A percentile compares a stretch with the other conserved stretches of the same genome.
These are phyloP conservation scores for Boeremia lycopersici DNA, from an alignment of 2,329 filamentous ascomycete species.

Conservation along the genomic window DNA sequence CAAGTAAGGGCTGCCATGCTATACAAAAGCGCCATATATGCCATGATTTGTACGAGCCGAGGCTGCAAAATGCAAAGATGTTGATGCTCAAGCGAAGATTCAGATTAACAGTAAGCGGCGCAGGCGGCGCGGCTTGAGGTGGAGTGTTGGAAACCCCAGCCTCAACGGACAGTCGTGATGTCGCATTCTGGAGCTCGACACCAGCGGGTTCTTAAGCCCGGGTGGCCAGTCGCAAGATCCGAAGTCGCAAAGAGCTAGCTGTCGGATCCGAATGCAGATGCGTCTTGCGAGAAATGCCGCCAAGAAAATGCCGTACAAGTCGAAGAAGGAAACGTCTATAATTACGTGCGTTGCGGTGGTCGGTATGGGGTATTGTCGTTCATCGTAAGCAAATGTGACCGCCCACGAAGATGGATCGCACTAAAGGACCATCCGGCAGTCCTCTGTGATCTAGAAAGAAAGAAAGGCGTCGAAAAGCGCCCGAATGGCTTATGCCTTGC, in stretches of 20 bases:
- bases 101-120: neutral
- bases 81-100: constrained; percentile 14
- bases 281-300: constrained; percentile 25
- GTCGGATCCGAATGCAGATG: constrained; percentile 32
- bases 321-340: constrained; percentile 33
- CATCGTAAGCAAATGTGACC: constrained; percentile 37
- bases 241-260: constrained; percentile 25
- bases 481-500: constrained; percentile 40
- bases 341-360: constrained; percentile 37
- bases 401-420: constrained; percentile 24
- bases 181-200: neutral
- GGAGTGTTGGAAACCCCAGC: neutral
- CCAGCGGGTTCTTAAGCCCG: neutral
- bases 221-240: constrained; percentile 17
- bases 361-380: constrained; percentile 35
- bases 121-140: neutral
- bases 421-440: constrained; percentile 27
- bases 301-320: constrained; percentile 6
- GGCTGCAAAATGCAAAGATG: constrained; percentile 16
- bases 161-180: neutral
- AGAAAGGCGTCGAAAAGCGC: neutral
- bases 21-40: constrained; percentile 32
- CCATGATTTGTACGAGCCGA: constrained; percentile 17
- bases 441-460: constrained; percentile 10
- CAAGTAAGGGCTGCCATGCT: constrained; percentile 28